Evolutionary conservation across 257 asterid species (phyloP).

Genomic region (Cordia subcordata): DNA sequence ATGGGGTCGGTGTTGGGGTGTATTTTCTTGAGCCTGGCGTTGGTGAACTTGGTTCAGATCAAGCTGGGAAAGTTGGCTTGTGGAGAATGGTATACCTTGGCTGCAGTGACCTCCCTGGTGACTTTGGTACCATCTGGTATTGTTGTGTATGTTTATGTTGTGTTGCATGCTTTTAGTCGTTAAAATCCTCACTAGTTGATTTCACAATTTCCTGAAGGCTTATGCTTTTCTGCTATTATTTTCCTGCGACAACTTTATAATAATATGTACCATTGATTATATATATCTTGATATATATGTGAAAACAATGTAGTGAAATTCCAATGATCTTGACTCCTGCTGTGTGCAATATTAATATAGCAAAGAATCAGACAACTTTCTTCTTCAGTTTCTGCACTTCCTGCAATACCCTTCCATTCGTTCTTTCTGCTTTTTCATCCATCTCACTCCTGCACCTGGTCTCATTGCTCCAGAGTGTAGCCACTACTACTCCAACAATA

Average conservation of each 20-base stretch:
- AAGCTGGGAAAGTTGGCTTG: conserved; percentile 37
- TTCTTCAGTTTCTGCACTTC: conserved; percentile 29
- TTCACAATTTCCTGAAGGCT: no score
- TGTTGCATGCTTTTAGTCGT: conserved; percentile 28
- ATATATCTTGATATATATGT: no score
- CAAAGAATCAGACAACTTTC: conserved; percentile 23
- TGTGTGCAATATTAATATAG: conserved; percentile 31
- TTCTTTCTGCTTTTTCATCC: conserved; percentile 42
- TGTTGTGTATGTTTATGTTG: conserved; percentile 16
- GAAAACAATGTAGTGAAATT: no score
- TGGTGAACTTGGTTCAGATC: conserved; percentile 40
- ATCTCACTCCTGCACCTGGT: conserved; percentile 38
- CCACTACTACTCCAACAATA: conserved; percentile 18
- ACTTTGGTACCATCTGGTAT: conserved; percentile 32
- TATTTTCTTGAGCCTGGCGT: conserved; percentile 31
- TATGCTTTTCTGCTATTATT: no score
- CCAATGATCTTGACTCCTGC: not conserved
- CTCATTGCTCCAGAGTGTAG: conserved; percentile 26
- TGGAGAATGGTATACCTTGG: conserved; percentile 31
- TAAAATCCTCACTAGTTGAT: not conserved
- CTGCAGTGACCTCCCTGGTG: conserved; percentile 23
- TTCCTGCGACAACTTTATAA: no score
- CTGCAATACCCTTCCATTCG: conserved; percentile 29
- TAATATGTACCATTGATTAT: no score
- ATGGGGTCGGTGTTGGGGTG: conserved; percentile 34